Percentiles rank a stretch among this genome's conserved stretches.
Evolutionary conservation across 768 basidiomycete genomes (phyloP).

Genomic region (Mycena rosella): DNA sequence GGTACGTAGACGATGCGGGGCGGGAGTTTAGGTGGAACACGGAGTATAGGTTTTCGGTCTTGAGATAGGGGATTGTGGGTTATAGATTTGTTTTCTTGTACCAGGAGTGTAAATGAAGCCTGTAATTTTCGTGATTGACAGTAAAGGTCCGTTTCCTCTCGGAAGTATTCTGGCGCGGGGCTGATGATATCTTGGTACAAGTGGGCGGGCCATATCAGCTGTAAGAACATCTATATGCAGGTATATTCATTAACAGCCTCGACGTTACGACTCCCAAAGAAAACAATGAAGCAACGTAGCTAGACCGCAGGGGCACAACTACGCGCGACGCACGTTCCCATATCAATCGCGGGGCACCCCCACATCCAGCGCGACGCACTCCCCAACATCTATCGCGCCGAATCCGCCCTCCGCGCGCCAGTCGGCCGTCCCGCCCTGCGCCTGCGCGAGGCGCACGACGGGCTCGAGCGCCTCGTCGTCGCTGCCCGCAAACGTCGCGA

Average conservation of each 20-base stretch:
- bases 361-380: conserved; percentile 23
- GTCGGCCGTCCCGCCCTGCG: conserved; percentile 37
- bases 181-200: too few relatives aligned
- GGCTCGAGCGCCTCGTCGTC: conserved; percentile 57
- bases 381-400: conserved; percentile 51
- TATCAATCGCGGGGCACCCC: conserved; percentile 49
- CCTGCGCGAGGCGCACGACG: conserved; percentile 47
- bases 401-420: conserved; percentile 50
- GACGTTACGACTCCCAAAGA: too few relatives aligned
- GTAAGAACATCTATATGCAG: too few relatives aligned
- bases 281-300: neutral
- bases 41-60: conserved; percentile 61
- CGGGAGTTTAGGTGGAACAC: conserved; percentile 61
- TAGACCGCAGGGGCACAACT: neutral
- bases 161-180: too few relatives aligned
- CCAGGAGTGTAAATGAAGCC: too few relatives aligned
- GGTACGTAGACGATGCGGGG: conserved; percentile 53
- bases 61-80: neutral
- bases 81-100: neutral
- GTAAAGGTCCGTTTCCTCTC: too few relatives aligned
- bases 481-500: conserved; percentile 58
- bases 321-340: conserved; percentile 40
- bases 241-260: too few relatives aligned
- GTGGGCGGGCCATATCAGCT: too few relatives aligned
- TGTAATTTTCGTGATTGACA: too few relatives aligned